Evolutionary conservation across 768 basidiomycete species (phyloP), one percentile per base, ranked within the genome.

Genomic region (Psilocybe cubensis): DNA sequence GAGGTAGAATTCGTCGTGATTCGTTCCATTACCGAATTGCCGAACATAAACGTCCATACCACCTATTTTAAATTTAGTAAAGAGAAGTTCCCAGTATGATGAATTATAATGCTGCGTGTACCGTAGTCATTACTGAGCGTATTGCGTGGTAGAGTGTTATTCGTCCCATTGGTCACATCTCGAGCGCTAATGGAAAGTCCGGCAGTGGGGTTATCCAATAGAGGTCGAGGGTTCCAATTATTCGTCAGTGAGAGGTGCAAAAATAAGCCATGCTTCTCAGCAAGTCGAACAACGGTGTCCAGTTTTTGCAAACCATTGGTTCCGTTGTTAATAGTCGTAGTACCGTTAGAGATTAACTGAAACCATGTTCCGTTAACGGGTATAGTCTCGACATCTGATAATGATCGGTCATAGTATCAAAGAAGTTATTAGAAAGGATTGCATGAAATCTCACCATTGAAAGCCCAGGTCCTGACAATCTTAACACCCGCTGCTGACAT

Each of bases 31-130:
- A 9, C 70, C 73, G 52, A 78, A 82, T 67, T 75, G 74, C 60
- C 82, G 79, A 50, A 88, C 82, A 66, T 88, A 89, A 12, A 76
- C 67, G 67, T 89, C 87, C 84, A 87, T 86, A 29, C 86, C 86
- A 46, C 85, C 85, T 86, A 52, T 57, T 44, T 10, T 27, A 20
- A 50, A n/a, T 52, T 29, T 18, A 44, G 23, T 21, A 21, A 17
- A 29, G 33, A 41, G 44, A 49, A 29, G 7, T 10, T n/a, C 8
- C 21, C n/a, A n/a, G 12, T 33, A 2, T 12, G 4, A 31, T 7
- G 7, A 45, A 29, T 27, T 23, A 25, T 44, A 17, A 28, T 8
- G 14, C n/a, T 57, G 21, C 33, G 69, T 74, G 48, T 35, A 81
- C 87, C 87, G 52, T 82, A 89, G 62, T 86, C 82, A 60, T 87